Conservation (phyloP, 1,284 basidiomycete species). For the Leccinum solheimii region DNA sequence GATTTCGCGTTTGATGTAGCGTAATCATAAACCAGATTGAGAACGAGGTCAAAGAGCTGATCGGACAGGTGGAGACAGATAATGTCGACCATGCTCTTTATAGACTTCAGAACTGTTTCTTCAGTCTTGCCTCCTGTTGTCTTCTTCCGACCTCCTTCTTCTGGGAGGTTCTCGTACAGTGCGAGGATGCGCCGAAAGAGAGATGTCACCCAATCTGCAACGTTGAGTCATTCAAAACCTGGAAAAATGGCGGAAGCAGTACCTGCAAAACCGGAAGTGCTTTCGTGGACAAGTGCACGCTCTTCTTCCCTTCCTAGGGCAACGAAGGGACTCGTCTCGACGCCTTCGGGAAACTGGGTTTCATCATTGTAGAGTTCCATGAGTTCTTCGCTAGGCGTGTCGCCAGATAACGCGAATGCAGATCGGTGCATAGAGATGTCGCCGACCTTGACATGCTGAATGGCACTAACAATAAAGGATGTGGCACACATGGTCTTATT, state of each 20-base stretch:
- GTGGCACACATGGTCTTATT: conserved; percentile 85
- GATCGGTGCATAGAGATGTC: conserved; percentile 69
- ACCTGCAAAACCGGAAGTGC: conserved; percentile 81
- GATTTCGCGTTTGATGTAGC: conserved; percentile 84
- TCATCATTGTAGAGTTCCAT: conserved; percentile 54
- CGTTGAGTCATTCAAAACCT: conserved; percentile 9
- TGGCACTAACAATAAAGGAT: conserved; percentile 75
- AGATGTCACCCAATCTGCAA: conserved; percentile 82
- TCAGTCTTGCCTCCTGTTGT: conserved; percentile 86
- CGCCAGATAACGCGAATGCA: conserved; percentile 52
- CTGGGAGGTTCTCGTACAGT: conserved; percentile 91
- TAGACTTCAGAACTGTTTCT: conserved; percentile 78
- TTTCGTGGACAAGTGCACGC: conserved; percentile 70
- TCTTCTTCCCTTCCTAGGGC: conserved; percentile 70
- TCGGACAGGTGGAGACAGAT: conserved; percentile 90
- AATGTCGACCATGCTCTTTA: conserved; percentile 82
- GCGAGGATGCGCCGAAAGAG: conserved; percentile 86
- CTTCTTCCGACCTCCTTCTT: conserved; percentile 84
- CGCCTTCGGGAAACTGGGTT: conserved; percentile 53
- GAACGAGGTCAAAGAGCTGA: conserved; percentile 81
- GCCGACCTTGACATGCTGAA: conserved; percentile 82
- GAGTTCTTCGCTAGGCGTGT: conserved; percentile 51
- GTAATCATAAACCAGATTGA: conserved; percentile 87
- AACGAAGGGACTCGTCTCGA: conserved; percentile 50
- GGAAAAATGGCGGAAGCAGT: conserved; percentile 16